A percentile compares a stretch with the other conserved stretches of the same genome.
phyloP scores from a whole-genome alignment of 1,284 basidiomycete species.

The Tilletia horrida region DNA sequence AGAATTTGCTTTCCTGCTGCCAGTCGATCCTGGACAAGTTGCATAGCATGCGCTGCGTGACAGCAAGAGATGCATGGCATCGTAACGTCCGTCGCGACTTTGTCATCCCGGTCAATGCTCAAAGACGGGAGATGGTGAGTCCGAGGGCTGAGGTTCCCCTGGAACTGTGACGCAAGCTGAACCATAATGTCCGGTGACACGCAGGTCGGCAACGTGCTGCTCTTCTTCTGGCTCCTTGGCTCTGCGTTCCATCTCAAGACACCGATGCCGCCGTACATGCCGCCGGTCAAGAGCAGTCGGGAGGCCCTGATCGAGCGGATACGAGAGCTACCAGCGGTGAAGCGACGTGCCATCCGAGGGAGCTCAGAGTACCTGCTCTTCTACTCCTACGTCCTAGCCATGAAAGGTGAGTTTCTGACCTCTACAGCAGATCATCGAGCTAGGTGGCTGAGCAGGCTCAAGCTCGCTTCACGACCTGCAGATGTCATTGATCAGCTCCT shows the following conservation, averaged over 20 bases:
- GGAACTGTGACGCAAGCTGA: background rate
- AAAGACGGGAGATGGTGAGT: slow-evolving; percentile 75
- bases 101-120: slow-evolving; percentile 71
- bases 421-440: background rate
- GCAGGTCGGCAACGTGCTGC: slow-evolving; percentile 80
- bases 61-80: slow-evolving; percentile 85
- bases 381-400: slow-evolving; percentile 87
- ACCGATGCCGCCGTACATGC: slow-evolving; percentile 88
- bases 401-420: slow-evolving; percentile 60
- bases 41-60: slow-evolving; percentile 92
- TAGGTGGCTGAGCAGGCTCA: background rate
- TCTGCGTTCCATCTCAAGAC: slow-evolving; percentile 82
- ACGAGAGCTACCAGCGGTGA: slow-evolving; percentile 71
- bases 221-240: slow-evolving; percentile 83
- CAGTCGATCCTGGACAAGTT: slow-evolving; percentile 72
- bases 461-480: background rate
- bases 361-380: slow-evolving; percentile 77
- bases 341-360: slow-evolving; percentile 60
- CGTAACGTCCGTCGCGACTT: slow-evolving; percentile 70
- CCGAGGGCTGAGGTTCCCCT: background rate
- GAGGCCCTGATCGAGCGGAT: slow-evolving; percentile 63
- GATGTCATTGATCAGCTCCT: slow-evolving; percentile 45
- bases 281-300: slow-evolving; percentile 80
- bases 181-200: background rate
- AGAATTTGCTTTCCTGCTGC: slow-evolving; percentile 74